Conservation (phyloP, 2,329 filamentous ascomycete species). For the Elsinoe batatas region DNA sequence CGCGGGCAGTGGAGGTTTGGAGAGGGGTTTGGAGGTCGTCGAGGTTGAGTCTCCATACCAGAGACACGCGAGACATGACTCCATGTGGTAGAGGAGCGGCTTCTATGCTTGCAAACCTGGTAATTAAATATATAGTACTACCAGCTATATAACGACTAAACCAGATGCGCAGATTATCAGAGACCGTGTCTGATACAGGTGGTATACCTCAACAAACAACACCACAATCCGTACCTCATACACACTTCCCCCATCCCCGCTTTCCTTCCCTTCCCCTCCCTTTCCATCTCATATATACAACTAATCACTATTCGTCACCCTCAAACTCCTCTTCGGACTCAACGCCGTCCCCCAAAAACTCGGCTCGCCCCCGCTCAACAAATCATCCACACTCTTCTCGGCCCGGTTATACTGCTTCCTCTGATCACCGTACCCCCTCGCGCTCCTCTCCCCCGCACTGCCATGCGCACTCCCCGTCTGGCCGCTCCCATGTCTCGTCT, state of each 20-base stretch:
- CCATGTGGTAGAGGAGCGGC: too few species aligned
- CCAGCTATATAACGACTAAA: too few species aligned
- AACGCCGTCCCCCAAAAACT: slow-evolving; percentile 58
- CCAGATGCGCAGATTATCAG: too few species aligned
- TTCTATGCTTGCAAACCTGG: too few species aligned
- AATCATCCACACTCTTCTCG: slow-evolving; percentile 45
- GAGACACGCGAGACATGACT: too few species aligned
- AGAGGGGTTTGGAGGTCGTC: background rate
- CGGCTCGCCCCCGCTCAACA: slow-evolving; percentile 55
- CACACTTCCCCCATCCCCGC: background rate
- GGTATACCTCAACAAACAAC: too few species aligned
- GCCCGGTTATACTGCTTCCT: slow-evolving; percentile 32
- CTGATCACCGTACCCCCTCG: slow-evolving; percentile 19
- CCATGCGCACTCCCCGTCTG: slow-evolving; percentile 10
- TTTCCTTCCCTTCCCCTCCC: background rate
- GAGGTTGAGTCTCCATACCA: background rate
- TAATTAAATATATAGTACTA: too few species aligned
- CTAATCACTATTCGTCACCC: slow-evolving; percentile 55
- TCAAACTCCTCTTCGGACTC: slow-evolving; percentile 57
- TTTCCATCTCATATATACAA: background rate
- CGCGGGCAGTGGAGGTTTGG: background rate
- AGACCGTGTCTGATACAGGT: too few species aligned
- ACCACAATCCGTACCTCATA: background rate
- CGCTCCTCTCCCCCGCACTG: slow-evolving; percentile 5
- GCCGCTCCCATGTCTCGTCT: background rate